Percentiles rank a stretch among this genome's conserved stretches.
These are phyloP conservation scores for Amanita rimosa DNA, from an alignment of 768 basidiomycete species.

Conservation along the genomic window DNA sequence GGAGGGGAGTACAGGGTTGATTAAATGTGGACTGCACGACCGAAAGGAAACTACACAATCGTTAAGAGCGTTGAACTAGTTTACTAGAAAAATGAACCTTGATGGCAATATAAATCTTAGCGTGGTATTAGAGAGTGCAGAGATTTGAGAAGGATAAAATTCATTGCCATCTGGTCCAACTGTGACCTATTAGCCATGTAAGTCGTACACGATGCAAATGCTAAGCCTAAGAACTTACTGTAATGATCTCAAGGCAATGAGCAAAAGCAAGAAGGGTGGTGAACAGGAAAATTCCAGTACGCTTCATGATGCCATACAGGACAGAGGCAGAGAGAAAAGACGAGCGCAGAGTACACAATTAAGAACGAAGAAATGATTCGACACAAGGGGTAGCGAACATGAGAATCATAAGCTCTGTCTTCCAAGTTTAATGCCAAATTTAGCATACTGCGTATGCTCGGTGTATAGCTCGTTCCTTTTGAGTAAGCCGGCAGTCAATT, in stretches of 20 bases:
- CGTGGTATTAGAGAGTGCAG: slow-evolving; percentile 21
- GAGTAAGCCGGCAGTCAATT: background rate
- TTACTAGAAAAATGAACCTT: slow-evolving; percentile 15
- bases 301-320: background rate
- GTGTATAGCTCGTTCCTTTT: background rate
- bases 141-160: slow-evolving; percentile 21
- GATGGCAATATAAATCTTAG: slow-evolving; percentile 29
- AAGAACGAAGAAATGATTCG: background rate
- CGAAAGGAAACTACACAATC: slow-evolving; percentile 20
- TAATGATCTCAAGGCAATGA: background rate
- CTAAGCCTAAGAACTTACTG: background rate
- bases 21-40: slow-evolving; percentile 27
- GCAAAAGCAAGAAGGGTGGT: background rate
- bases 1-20: slow-evolving; percentile 25
- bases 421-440: background rate
- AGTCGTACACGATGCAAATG: background rate
- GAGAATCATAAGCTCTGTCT: background rate
- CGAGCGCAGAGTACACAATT: background rate
- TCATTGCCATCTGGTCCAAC: slow-evolving; percentile 30
- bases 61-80: background rate
- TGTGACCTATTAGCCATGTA: slow-evolving; percentile 16
- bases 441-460: background rate
- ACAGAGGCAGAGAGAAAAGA: background rate
- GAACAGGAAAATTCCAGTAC: background rate
- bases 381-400: background rate